Percentiles rank a stretch among this genome's conserved stretches.
Conservation (phyloP, 179 eudicot species). For the Dionaea muscipula region DNA sequence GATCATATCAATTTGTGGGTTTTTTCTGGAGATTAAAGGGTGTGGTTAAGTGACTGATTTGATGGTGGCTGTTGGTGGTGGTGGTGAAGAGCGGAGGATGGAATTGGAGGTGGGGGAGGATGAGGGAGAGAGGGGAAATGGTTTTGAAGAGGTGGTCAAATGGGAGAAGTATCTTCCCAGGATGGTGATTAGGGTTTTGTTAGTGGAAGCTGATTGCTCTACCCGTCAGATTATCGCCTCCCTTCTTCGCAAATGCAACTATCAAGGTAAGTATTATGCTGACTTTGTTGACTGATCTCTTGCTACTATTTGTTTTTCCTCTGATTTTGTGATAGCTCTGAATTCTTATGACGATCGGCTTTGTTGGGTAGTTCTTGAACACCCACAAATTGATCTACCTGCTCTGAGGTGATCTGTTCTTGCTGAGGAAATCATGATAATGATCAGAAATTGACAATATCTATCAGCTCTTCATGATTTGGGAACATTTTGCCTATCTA, state of each 20-base stretch:
- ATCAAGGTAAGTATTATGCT: slow-evolving; percentile 1
- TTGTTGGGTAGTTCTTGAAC: too few relatives aligned
- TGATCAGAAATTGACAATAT: too few relatives aligned
- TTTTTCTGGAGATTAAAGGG: slow-evolving; percentile 3
- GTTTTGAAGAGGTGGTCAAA: slow-evolving; percentile 3
- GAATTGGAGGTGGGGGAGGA: neutral
- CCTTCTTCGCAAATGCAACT: slow-evolving; percentile 11
- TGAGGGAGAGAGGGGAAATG: slow-evolving; percentile 1
- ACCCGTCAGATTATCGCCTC: slow-evolving; percentile 13
- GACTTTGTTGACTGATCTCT: slow-evolving; percentile 14
- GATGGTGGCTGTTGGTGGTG: neutral
- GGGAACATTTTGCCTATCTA: too few relatives aligned
- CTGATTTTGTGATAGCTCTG: too few relatives aligned
- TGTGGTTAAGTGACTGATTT: slow-evolving; percentile 5
- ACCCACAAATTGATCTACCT: too few relatives aligned
- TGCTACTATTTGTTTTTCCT: slow-evolving; percentile 61
- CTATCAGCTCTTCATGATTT: too few relatives aligned
- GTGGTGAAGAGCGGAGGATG: neutral
- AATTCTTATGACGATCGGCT: too few relatives aligned
- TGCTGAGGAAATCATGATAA: too few relatives aligned
- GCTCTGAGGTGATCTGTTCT: too few relatives aligned
- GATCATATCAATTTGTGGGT: too few relatives aligned
- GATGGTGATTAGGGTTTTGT: slow-evolving; percentile 9
- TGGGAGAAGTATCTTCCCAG: slow-evolving; percentile 11
- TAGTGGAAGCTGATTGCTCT: slow-evolving; percentile 13